phyloP scores from a whole-genome alignment of 176 grass and related monocot genomes.

The Saccharum officinarum region DNA sequence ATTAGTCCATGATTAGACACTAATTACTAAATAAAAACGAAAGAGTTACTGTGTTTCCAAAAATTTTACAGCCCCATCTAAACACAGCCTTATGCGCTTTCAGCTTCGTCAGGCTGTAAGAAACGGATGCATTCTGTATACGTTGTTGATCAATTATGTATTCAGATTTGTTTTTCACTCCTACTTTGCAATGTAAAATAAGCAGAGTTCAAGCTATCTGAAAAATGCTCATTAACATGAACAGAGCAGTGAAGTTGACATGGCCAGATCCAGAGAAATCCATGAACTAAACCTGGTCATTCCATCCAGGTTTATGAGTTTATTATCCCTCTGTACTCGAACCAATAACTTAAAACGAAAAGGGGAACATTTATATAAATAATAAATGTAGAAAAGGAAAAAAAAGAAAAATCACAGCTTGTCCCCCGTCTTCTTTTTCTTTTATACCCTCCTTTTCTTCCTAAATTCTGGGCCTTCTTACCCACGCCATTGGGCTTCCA shows the following conservation, averaged over 20 bases:
- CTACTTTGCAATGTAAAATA: neutral
- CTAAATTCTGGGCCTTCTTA: conserved; percentile 23
- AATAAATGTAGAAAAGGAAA: neutral
- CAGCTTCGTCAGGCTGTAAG: neutral
- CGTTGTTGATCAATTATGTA: neutral
- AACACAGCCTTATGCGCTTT: neutral
- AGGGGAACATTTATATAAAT: neutral
- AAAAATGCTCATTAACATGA: neutral
- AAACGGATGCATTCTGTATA: neutral
- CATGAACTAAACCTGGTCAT: neutral
- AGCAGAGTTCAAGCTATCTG: neutral
- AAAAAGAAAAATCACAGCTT: neutral
- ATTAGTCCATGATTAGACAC: too few relatives aligned
- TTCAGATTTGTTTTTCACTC: neutral
- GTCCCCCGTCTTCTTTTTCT: neutral
- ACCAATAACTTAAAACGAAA: conserved; percentile 17
- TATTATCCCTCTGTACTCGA: conserved; percentile 35
- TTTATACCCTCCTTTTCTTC: conserved; percentile 5
- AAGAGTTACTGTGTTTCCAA: too few relatives aligned
- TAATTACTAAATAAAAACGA: too few relatives aligned
- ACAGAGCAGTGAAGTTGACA: neutral
- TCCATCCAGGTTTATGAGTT: neutral
- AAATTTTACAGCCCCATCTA: too few relatives aligned
- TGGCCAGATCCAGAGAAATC: neutral
- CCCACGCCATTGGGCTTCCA: conserved; percentile 24